These are phyloP conservation scores for Skeletonema costatum DNA, from an alignment of 108 stramenopile species.

Conservation along the genomic window DNA sequence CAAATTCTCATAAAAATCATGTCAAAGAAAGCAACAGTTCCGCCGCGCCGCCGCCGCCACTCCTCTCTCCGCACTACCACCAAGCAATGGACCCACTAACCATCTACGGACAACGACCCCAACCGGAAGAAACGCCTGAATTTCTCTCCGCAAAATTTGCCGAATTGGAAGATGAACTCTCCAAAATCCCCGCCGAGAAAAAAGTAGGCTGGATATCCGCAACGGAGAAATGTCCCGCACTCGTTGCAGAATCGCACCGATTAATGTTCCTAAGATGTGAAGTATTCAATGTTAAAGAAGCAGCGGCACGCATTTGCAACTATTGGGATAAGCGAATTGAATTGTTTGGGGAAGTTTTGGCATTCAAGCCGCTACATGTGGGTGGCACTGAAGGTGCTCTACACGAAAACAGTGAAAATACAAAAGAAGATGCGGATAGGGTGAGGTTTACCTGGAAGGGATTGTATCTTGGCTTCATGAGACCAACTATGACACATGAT, in stretches of 20 bases:
- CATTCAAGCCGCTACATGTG: slow-evolving; percentile 47
- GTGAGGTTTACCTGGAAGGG: slow-evolving; percentile 21
- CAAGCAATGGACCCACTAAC: background rate
- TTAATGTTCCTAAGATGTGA: slow-evolving; percentile 70
- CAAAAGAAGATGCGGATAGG: slow-evolving; percentile 18
- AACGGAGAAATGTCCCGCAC: slow-evolving; percentile 45
- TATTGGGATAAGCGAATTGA: slow-evolving; percentile 65
- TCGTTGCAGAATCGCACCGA: slow-evolving; percentile 35
- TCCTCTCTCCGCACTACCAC: no score
- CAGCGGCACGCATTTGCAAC: slow-evolving; percentile 44
- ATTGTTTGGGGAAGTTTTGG: slow-evolving; percentile 50
- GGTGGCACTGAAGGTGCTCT: slow-evolving; percentile 1
- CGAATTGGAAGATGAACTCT: slow-evolving; percentile 37
- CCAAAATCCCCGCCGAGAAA: slow-evolving; percentile 15
- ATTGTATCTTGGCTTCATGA: slow-evolving; percentile 36
- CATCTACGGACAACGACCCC: slow-evolving; percentile 53
- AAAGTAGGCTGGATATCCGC: slow-evolving; percentile 33
- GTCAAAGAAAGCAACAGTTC: no score
- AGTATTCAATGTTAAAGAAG: slow-evolving; percentile 45
- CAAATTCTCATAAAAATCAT: no score
- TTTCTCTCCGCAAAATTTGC: slow-evolving; percentile 35
- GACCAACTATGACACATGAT: slow-evolving; percentile 23
- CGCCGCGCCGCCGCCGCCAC: no score
- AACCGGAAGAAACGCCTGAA: slow-evolving; percentile 56
- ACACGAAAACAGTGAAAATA: slow-evolving; percentile 2